These are phyloP conservation scores for Pseudoperonospora humuli DNA, from an alignment of 352 stramenopile genomes.

Conservation along the genomic window DNA sequence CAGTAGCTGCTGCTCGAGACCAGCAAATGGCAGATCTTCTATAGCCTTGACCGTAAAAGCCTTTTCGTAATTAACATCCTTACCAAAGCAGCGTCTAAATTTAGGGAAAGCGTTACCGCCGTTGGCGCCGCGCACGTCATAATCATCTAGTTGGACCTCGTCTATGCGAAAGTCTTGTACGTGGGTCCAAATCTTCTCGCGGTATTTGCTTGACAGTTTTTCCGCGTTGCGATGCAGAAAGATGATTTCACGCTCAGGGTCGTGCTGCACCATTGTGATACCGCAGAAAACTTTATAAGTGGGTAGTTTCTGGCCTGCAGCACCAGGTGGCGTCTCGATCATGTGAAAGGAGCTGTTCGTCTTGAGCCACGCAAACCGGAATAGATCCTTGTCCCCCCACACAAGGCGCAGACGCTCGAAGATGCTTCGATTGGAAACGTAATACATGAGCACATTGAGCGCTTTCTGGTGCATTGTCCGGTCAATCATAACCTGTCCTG, in stretches of 20 bases:
- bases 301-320: constrained; percentile 36
- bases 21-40: constrained; percentile 57
- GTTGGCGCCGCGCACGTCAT: constrained; percentile 56
- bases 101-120: constrained; percentile 58
- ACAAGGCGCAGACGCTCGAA: constrained; percentile 47
- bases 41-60: constrained; percentile 60
- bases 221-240: constrained; percentile 68
- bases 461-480: constrained; percentile 38
- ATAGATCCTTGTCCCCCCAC: constrained; percentile 80
- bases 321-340: constrained; percentile 36
- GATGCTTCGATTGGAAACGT: constrained; percentile 34
- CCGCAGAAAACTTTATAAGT: constrained; percentile 63
- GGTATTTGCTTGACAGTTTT: constrained; percentile 47
- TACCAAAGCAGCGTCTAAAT: constrained; percentile 62
- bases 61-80: constrained; percentile 62
- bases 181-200: constrained; percentile 44
- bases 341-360: constrained; percentile 58
- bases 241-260: constrained; percentile 39
- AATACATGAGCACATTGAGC: constrained; percentile 70
- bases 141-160: constrained; percentile 26
- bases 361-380: constrained; percentile 74
- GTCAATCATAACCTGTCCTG: constrained; percentile 68
- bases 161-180: constrained; percentile 45
- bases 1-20: no score
- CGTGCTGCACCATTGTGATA: no score